phyloP scores from a whole-genome alignment of 75 land plant genomes.

The Selaginella tamariscina region DNA sequence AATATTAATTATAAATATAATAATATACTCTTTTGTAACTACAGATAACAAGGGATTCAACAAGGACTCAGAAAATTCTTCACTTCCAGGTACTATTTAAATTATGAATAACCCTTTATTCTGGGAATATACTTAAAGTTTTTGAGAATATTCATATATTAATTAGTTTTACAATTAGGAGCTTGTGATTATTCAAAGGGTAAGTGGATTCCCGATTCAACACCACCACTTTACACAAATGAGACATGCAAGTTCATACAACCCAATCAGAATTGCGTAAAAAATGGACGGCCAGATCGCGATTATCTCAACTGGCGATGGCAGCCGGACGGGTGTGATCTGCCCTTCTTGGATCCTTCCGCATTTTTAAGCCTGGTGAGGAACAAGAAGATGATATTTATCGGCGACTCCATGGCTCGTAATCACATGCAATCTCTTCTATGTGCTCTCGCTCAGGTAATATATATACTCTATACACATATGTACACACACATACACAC shows the following conservation, averaged over 20 bases:
- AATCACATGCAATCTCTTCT: constrained; percentile 57
- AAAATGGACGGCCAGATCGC: constrained; percentile 56
- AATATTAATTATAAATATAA: too few relatives aligned
- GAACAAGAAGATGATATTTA: constrained; percentile 36
- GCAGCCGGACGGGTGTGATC: constrained; percentile 44
- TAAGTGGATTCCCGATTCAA: constrained; percentile 39
- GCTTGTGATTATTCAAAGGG: constrained; percentile 48
- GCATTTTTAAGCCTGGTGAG: constrained; percentile 36
- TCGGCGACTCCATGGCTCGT: constrained; percentile 58
- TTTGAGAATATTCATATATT: too few relatives aligned
- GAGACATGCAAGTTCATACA: constrained; percentile 51
- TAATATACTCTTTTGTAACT: too few relatives aligned
- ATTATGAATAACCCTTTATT: too few relatives aligned
- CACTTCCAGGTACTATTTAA: too few relatives aligned
- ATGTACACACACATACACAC: neutral
- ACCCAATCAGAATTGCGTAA: constrained; percentile 58
- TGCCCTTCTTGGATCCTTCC: constrained; percentile 38
- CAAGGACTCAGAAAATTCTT: too few relatives aligned
- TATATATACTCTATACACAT: neutral
- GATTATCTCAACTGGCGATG: constrained; percentile 59
- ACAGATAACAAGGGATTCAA: too few relatives aligned
- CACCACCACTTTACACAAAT: constrained; percentile 44
- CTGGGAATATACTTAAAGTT: too few relatives aligned
- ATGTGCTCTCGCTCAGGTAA: constrained; percentile 50
- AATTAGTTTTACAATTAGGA: too few relatives aligned